A percentile compares a stretch with the other conserved stretches of the same genome.
These are phyloP conservation scores for Ceratocystis destructans DNA, from an alignment of 2,329 filamentous ascomycete genomes.

Conservation along the genomic window DNA sequence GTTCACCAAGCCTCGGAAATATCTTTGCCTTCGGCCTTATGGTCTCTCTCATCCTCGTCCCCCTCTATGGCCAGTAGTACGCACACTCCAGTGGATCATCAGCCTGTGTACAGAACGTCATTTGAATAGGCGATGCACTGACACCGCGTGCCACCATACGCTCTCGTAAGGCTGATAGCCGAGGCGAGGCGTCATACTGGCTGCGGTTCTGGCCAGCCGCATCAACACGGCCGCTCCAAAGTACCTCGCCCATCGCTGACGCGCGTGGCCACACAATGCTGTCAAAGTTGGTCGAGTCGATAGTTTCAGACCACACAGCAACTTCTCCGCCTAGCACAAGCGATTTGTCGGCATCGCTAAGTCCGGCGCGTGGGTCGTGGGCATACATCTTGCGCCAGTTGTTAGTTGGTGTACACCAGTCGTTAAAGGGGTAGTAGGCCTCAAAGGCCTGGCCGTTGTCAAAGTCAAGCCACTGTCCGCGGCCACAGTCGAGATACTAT, in stretches of 20 bases:
- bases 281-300: slow-evolving; percentile 62
- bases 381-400: slow-evolving; percentile 72
- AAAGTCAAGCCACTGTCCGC: slow-evolving; percentile 67
- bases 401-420: slow-evolving; percentile 71
- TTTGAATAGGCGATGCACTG: slow-evolving; percentile 49
- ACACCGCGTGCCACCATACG: slow-evolving; percentile 57
- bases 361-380: slow-evolving; percentile 56
- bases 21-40: background rate
- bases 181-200: slow-evolving; percentile 53
- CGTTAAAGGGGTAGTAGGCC: slow-evolving; percentile 53
- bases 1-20: background rate
- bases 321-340: slow-evolving; percentile 71
- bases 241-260: slow-evolving; percentile 59
- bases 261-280: slow-evolving; percentile 64
- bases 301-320: slow-evolving; percentile 70
- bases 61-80: slow-evolving; percentile 11
- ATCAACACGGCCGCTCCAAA: slow-evolving; percentile 64
- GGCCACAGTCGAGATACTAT: slow-evolving; percentile 71
- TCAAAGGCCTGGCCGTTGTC: slow-evolving; percentile 39
- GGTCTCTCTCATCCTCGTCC: background rate
- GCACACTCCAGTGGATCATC: slow-evolving; percentile 26
- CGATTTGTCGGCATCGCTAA: slow-evolving; percentile 47
- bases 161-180: slow-evolving; percentile 64
- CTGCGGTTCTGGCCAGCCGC: slow-evolving; percentile 53
- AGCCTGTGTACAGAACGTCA: slow-evolving; percentile 57